A percentile compares a stretch with the other conserved stretches of the same genome.
These are phyloP conservation scores for Babesia divergens DNA, from an alignment of 169 alveolate species.

Conservation along the genomic window DNA sequence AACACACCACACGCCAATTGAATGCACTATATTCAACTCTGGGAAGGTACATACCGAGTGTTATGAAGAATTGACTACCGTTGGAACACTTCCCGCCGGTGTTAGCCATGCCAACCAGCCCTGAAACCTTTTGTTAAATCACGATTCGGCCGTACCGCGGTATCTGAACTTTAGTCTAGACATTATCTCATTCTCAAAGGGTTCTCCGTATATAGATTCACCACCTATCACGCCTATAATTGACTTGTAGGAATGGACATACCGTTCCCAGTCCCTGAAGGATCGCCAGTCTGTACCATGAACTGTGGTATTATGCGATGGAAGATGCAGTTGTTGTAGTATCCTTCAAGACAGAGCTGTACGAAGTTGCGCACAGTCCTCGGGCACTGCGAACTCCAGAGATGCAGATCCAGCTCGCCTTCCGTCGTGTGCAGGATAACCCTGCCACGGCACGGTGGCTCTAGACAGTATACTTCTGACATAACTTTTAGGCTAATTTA, in stretches of 20 bases:
- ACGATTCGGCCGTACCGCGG: conserved; percentile 59
- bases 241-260: not conserved
- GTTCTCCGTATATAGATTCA: conserved; percentile 87
- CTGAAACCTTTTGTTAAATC: not conserved
- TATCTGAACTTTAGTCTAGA: conserved; percentile 82
- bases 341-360: conserved; percentile 86
- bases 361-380: conserved; percentile 87
- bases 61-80: conserved; percentile 86
- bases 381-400: conserved; percentile 89
- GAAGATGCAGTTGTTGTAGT: conserved; percentile 85
- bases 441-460: conserved; percentile 90
- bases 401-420: conserved; percentile 89
- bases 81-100: conserved; percentile 68
- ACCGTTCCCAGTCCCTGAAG: conserved; percentile 79
- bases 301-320: conserved; percentile 87
- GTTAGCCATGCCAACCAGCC: conserved; percentile 69
- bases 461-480: conserved; percentile 83
- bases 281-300: conserved; percentile 89
- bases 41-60: conserved; percentile 68
- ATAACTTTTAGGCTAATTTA: too few relatives aligned
- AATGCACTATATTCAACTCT: too few relatives aligned
- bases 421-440: conserved; percentile 86
- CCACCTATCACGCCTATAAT: conserved; percentile 77
- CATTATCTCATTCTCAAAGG: conserved; percentile 91
- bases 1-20: too few relatives aligned